These are phyloP conservation scores for Mesembryanthemum crystallinum DNA, from an alignment of 148 eudicot genomes.

Conservation along the genomic window DNA sequence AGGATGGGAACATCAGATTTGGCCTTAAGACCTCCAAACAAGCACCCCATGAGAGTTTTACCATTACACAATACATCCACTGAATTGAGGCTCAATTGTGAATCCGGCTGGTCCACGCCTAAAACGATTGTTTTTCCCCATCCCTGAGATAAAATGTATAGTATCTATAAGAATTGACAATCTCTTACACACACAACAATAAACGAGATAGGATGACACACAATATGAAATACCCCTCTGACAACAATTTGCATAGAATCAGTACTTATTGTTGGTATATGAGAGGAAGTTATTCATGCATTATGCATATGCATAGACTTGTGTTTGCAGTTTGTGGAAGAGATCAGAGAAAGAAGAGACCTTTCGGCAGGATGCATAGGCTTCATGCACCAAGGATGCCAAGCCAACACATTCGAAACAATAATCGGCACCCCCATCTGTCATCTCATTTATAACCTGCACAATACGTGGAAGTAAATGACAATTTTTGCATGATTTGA, in stretches of 20 bases:
- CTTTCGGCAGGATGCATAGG: constrained; percentile 60
- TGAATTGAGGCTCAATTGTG: constrained; percentile 21
- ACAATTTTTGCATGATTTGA: not conserved
- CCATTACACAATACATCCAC: constrained; percentile 21
- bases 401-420: constrained; percentile 78
- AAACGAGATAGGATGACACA: too few species aligned
- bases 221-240: too few species aligned
- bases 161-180: too few species aligned
- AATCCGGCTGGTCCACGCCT: constrained; percentile 28
- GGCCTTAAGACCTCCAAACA: constrained; percentile 34
- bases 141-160: constrained; percentile 16
- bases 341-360: constrained; percentile 21
- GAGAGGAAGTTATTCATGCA: too few species aligned
- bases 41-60: constrained; percentile 25
- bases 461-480: too few species aligned
- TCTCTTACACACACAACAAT: too few species aligned
- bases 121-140: constrained; percentile 32
- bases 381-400: constrained; percentile 62
- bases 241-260: too few species aligned
- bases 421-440: constrained; percentile 74
- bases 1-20: constrained; percentile 32
- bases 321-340: not conserved
- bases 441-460: constrained; percentile 68
- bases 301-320: not conserved
- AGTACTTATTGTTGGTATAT: too few species aligned